Percentiles rank a stretch among this genome's conserved stretches.
These are phyloP conservation scores for Fusarium sp. DNA, from an alignment of 2,329 filamentous ascomycete genomes.

Conservation along the genomic window DNA sequence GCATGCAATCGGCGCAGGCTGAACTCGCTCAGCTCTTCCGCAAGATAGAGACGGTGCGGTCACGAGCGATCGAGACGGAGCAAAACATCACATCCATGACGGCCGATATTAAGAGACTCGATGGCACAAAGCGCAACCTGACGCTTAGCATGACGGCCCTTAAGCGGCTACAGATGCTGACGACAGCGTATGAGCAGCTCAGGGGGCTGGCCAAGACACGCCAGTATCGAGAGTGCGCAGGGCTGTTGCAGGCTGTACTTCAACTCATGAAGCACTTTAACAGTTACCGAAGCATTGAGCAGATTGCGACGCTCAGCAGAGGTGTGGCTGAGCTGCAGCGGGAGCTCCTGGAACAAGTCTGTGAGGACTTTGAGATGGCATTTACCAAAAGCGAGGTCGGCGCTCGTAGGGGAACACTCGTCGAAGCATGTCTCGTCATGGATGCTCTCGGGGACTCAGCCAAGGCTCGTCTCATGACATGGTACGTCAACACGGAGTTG, in stretches of 20 bases:
- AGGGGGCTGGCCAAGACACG: slow-evolving; percentile 83
- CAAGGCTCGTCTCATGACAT: slow-evolving; percentile 83
- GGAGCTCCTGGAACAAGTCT: slow-evolving; percentile 96
- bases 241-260: slow-evolving; percentile 91
- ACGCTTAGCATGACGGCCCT: slow-evolving; percentile 97
- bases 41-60: slow-evolving; percentile 93
- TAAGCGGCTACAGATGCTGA: slow-evolving; percentile 97
- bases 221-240: slow-evolving; percentile 95
- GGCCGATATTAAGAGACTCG: slow-evolving; percentile 96
- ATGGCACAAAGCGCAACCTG: slow-evolving; percentile 95
- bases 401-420: slow-evolving; percentile 75
- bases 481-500: slow-evolving; percentile 98
- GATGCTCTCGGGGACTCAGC: slow-evolving; percentile 93
- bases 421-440: slow-evolving; percentile 92
- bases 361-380: slow-evolving; percentile 96
- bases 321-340: slow-evolving; percentile 95
- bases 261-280: slow-evolving; percentile 99
- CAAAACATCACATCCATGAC: slow-evolving; percentile 98
- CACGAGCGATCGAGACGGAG: slow-evolving; percentile 90
- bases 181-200: slow-evolving; percentile 98
- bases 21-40: slow-evolving; percentile 91
- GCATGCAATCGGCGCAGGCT: slow-evolving; percentile 90
- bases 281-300: slow-evolving; percentile 96
- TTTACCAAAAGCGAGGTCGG: slow-evolving; percentile 90
- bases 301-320: slow-evolving; percentile 92